Percentiles rank a stretch among this genome's conserved stretches.
Evolutionary conservation across 2,329 filamentous ascomycete species (phyloP).

Genomic region (Stromatinia cepivora): DNA sequence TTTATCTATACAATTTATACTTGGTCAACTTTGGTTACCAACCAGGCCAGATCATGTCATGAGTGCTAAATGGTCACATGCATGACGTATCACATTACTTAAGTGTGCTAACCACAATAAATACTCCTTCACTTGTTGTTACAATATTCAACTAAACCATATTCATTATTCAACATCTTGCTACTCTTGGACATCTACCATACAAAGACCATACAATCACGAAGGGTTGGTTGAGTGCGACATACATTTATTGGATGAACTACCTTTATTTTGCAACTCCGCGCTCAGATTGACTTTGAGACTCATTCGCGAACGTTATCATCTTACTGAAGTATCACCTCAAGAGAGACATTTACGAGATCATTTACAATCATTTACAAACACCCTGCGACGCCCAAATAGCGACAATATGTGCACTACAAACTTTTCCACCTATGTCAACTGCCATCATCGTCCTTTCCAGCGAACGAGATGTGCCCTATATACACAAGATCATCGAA

Average conservation of each 20-base stretch:
- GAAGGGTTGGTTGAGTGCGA: background rate
- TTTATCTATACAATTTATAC: background rate
- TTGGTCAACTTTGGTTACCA: background rate
- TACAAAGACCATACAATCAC: background rate
- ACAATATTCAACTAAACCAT: background rate
- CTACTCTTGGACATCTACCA: background rate
- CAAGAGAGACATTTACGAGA: background rate
- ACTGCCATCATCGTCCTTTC: constrained; percentile 15
- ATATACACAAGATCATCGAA: background rate
- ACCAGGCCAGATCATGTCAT: background rate
- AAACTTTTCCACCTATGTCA: constrained; percentile 12
- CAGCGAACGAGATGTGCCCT: background rate
- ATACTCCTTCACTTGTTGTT: background rate
- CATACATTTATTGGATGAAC: background rate
- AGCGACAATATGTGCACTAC: constrained; percentile 15
- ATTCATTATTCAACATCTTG: background rate
- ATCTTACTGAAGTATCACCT: background rate
- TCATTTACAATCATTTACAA: too few relatives aligned
- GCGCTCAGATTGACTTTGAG: background rate
- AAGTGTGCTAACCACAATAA: background rate
- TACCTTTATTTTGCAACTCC: too few relatives aligned
- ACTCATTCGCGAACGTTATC: too few relatives aligned
- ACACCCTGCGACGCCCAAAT: background rate
- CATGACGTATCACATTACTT: background rate
- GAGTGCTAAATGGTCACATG: background rate